Conservation (phyloP, 2,329 filamentous ascomycete genomes). For the Sarocladium oryzae region DNA sequence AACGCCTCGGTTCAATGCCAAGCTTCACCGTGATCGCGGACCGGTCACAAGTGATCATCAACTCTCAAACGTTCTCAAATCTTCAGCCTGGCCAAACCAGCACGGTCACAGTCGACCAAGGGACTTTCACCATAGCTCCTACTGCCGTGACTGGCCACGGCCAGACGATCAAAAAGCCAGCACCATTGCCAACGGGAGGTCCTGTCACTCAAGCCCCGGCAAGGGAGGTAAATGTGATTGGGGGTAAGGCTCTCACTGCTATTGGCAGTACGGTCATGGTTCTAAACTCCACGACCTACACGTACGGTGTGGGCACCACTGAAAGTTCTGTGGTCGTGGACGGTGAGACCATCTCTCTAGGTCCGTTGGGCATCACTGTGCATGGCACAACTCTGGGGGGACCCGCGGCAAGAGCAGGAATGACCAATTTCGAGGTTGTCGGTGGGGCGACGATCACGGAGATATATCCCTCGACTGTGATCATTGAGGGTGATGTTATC, state of each 20-base stretch:
- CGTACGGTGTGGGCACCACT: constrained; percentile 32
- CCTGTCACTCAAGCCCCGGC: constrained; percentile 11
- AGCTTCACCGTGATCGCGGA: constrained; percentile 37
- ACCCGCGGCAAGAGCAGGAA: constrained; percentile 23
- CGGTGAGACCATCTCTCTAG: constrained; percentile 46
- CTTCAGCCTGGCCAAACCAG: constrained; percentile 30
- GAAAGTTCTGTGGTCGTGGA: constrained; percentile 34
- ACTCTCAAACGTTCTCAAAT: constrained; percentile 36
- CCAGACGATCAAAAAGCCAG: constrained; percentile 35
- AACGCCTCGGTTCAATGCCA: constrained; percentile 6
- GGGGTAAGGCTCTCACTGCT: constrained; percentile 41
- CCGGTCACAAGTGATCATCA: constrained; percentile 40
- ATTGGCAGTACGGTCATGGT: constrained; percentile 34
- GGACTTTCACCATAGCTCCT: constrained; percentile 43
- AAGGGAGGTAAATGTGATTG: constrained; percentile 29
- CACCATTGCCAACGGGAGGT: constrained; percentile 14
- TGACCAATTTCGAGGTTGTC: constrained; percentile 39
- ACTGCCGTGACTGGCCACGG: constrained; percentile 38
- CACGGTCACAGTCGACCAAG: constrained; percentile 33
- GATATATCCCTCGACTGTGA: constrained; percentile 39
- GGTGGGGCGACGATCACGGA: constrained; percentile 48
- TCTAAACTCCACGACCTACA: constrained; percentile 36
- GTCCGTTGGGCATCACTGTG: constrained; percentile 35
- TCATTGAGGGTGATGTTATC: constrained; percentile 45
- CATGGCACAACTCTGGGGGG: constrained; percentile 39